These are phyloP conservation scores for Candida railenensis DNA, from an alignment of 805 yeast species.

Conservation along the genomic window DNA sequence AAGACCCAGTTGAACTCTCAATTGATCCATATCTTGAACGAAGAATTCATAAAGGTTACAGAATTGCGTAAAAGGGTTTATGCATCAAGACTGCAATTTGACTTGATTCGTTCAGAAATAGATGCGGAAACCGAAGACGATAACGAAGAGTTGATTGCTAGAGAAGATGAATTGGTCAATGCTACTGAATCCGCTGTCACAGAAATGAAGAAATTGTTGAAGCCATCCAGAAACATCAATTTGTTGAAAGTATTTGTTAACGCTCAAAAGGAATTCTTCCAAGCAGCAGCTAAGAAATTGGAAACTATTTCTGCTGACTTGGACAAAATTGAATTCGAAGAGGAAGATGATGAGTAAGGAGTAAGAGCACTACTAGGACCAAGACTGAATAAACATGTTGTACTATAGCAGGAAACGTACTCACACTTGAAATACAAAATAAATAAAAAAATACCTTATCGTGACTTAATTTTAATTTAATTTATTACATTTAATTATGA, in stretches of 20 bases:
- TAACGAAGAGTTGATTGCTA: slow-evolving; percentile 49
- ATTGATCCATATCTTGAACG: slow-evolving; percentile 50
- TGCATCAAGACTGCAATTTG: slow-evolving; percentile 66
- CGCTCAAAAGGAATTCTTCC: slow-evolving; percentile 62
- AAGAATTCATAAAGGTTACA: slow-evolving; percentile 59
- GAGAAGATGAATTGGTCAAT: slow-evolving; percentile 77
- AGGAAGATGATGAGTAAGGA: slow-evolving; percentile 31
- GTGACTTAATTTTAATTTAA: too few species aligned
- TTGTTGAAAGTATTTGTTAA: slow-evolving; percentile 64
- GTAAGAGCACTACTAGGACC: too few species aligned
- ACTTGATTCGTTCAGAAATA: slow-evolving; percentile 49
- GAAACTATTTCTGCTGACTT: slow-evolving; percentile 26
- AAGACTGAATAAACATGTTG: too few species aligned
- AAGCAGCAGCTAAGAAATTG: slow-evolving; percentile 34
- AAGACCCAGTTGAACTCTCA: slow-evolving; percentile 58
- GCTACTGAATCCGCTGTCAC: slow-evolving; percentile 79
- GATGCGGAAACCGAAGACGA: slow-evolving; percentile 48
- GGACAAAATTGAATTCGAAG: slow-evolving; percentile 34
- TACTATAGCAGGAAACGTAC: too few species aligned
- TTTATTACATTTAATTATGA: too few species aligned
- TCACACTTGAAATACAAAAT: too few species aligned
- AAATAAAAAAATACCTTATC: too few species aligned
- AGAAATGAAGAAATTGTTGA: slow-evolving; percentile 70
- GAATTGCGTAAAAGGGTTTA: slow-evolving; percentile 68
- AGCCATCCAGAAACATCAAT: slow-evolving; percentile 62